Conservation (phyloP, 331 rosid species). For the Arachis monticola region DNA sequence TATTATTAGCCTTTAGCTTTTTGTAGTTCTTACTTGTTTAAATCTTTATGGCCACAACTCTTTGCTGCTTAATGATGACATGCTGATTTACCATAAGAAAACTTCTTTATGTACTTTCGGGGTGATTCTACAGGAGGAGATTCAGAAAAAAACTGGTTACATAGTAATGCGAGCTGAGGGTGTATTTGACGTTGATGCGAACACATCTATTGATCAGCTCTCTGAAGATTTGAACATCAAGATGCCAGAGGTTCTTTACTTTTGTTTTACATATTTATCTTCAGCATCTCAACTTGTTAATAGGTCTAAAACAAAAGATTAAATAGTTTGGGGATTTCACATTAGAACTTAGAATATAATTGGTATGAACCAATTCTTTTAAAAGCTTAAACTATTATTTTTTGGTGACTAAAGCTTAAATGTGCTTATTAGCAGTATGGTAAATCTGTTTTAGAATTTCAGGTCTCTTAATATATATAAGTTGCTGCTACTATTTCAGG, state of each 20-base stretch:
- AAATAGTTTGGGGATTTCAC: no score
- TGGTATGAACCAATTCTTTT: no score
- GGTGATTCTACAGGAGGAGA: conserved; percentile 79
- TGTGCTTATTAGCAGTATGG: no score
- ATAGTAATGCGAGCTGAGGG: conserved; percentile 98
- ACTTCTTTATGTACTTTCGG: conserved; percentile 22
- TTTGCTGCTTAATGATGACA: conserved; percentile 16
- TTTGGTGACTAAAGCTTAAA: no score
- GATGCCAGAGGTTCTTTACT: conserved; percentile 83
- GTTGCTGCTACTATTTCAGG: conserved; percentile 56
- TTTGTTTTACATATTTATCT: no score
- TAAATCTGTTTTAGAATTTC: not conserved
- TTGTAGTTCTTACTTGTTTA: not conserved
- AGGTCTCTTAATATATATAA: conserved; percentile 10
- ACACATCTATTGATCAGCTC: conserved; percentile 95
- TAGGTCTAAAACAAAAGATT: no score
- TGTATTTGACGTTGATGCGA: conserved; percentile 94
- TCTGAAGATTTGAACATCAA: conserved; percentile 90
- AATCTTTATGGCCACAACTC: not conserved
- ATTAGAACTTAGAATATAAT: no score
- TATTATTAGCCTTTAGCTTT: not conserved
- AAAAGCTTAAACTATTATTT: no score
- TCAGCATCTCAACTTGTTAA: no score
- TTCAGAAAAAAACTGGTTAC: conserved; percentile 97
- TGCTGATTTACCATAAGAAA: conserved; percentile 22